These are phyloP conservation scores for Aegilops bicornis DNA, from an alignment of 176 grass and related monocot species.

Conservation along the genomic window DNA sequence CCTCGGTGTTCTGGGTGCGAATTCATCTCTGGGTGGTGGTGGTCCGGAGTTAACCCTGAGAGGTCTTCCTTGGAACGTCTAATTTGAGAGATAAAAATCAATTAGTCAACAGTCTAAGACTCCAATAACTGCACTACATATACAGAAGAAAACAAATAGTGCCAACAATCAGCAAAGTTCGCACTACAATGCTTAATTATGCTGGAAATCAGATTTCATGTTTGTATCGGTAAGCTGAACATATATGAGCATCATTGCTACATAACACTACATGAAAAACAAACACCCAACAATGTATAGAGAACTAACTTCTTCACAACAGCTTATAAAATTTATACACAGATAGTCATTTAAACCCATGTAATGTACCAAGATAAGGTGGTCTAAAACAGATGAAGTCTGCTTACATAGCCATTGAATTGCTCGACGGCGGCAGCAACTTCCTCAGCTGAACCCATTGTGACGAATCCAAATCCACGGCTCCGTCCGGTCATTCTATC, in stretches of 20 bases:
- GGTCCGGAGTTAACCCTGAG: conserved; percentile 81
- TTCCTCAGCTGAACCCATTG: conserved; percentile 76
- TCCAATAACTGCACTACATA: neutral
- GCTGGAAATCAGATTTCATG: neutral
- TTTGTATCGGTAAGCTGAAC: neutral
- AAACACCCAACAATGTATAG: neutral
- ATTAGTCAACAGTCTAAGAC: conserved; percentile 1
- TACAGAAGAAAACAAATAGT: conserved; percentile 12
- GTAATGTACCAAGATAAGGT: neutral
- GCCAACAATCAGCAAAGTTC: neutral
- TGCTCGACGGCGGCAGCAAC: conserved; percentile 62
- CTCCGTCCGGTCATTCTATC: conserved; percentile 88
- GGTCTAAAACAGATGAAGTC: neutral
- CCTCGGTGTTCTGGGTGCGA: conserved; percentile 49
- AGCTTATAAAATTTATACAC: neutral
- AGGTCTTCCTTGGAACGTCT: conserved; percentile 79
- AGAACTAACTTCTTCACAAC: neutral
- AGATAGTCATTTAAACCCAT: neutral
- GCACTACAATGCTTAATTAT: neutral
- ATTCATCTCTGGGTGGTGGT: conserved; percentile 62
- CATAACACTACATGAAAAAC: neutral
- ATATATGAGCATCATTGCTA: neutral
- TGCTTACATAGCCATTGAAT: conserved; percentile 85
- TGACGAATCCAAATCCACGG: conserved; percentile 95
- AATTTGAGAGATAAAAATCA: conserved; percentile 13